phyloP scores from a whole-genome alignment of 176 grass and related monocot genomes.

The Cenchrus purpureus region DNA sequence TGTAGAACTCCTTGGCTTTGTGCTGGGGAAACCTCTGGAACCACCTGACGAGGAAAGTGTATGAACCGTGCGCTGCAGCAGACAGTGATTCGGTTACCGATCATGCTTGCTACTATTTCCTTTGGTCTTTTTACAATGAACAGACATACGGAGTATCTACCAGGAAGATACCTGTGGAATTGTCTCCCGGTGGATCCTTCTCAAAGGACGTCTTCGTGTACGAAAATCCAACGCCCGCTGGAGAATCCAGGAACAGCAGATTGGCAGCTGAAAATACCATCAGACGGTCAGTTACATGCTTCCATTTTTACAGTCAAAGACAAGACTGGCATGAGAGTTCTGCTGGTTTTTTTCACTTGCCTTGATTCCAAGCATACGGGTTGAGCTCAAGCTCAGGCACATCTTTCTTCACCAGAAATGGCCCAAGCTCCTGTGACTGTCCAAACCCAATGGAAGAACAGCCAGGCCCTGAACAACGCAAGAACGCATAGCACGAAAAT shows the following conservation, averaged over 20 bases:
- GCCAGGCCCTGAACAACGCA: slow-evolving; percentile 42
- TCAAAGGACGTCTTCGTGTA: slow-evolving; percentile 81
- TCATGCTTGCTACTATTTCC: not conserved
- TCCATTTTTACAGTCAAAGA: not conserved
- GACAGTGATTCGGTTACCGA: not conserved
- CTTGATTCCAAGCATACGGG: slow-evolving; percentile 74
- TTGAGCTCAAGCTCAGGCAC: slow-evolving; percentile 68
- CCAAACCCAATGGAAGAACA: slow-evolving; percentile 85
- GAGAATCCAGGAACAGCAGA: slow-evolving; percentile 81
- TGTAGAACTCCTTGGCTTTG: slow-evolving; percentile 68
- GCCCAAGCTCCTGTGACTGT: slow-evolving; percentile 72
- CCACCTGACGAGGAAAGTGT: slow-evolving; percentile 74
- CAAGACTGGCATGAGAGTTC: not conserved
- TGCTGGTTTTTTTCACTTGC: slow-evolving; percentile 26
- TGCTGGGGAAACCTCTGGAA: slow-evolving; percentile 75
- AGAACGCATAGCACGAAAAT: not conserved
- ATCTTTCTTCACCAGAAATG: slow-evolving; percentile 79
- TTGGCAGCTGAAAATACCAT: slow-evolving; percentile 67
- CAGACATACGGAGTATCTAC: not conserved
- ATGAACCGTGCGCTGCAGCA: slow-evolving; percentile 62
- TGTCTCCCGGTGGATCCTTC: slow-evolving; percentile 59
- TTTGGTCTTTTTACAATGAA: not conserved
- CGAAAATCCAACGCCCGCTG: slow-evolving; percentile 88
- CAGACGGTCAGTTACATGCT: not conserved
- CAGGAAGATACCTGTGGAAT: slow-evolving; percentile 65